Evolutionary conservation across 2,329 filamentous ascomycete genomes (phyloP).

Genomic region (Pestalotiopsis sp.): DNA sequence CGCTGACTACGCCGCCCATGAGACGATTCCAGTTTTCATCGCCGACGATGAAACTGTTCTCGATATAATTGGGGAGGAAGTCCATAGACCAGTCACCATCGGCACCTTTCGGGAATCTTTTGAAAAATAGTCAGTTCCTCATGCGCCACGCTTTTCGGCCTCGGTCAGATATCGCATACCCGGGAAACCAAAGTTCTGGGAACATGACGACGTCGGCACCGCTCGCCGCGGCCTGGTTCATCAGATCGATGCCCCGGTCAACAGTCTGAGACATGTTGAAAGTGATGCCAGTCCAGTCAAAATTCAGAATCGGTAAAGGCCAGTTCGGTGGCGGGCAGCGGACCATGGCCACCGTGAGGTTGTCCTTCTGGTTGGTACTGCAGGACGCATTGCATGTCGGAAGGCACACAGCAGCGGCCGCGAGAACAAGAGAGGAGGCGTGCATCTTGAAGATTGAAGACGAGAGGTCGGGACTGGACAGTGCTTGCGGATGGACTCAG

Average conservation of each 20-base stretch:
- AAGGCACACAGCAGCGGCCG: not conserved
- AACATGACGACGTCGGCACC: not conserved
- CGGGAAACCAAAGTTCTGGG: not conserved
- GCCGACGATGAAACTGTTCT: not conserved
- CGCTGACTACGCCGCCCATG: not conserved
- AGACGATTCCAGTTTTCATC: not conserved
- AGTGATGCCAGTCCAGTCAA: not conserved
- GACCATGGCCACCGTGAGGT: not conserved
- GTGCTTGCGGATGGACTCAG: no score
- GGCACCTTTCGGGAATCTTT: not conserved
- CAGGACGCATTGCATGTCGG: not conserved
- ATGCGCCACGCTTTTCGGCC: not conserved
- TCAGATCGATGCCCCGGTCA: not conserved
- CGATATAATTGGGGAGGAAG: not conserved
- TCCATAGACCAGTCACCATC: not conserved
- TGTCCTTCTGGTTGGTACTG: not conserved
- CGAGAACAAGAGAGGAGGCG: no score
- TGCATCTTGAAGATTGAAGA: no score
- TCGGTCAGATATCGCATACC: not conserved
- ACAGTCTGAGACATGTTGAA: not conserved
- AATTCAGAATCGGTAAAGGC: not conserved
- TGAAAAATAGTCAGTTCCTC: no score
- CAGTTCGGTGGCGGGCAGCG: not conserved
- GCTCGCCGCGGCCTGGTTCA: not conserved
- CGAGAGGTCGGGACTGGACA: no score